Percentiles rank a stretch among this genome's conserved stretches.
Evolutionary conservation across 2,329 filamentous ascomycete species (phyloP).

Genomic region (Ceratocystis huliohia): DNA sequence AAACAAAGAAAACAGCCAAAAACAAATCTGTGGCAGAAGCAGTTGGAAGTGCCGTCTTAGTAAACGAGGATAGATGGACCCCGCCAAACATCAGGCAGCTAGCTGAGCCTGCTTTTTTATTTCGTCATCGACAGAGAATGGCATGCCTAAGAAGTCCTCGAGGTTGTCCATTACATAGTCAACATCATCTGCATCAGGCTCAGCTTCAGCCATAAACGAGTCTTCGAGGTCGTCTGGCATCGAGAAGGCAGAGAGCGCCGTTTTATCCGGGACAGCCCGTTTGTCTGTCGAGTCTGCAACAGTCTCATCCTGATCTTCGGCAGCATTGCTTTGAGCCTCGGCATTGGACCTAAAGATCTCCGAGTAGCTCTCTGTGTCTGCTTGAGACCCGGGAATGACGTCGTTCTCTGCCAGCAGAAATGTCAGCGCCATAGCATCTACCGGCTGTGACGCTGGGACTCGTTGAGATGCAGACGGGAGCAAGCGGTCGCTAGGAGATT

Average conservation of each 20-base stretch:
- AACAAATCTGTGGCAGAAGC: background rate
- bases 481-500: constrained; percentile 22
- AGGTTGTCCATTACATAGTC: constrained; percentile 36
- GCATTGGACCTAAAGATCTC: constrained; percentile 12
- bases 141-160: constrained; percentile 33
- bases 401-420: constrained; percentile 35
- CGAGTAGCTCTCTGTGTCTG: constrained; percentile 15
- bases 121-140: constrained; percentile 29
- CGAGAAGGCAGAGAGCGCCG: background rate
- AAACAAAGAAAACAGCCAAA: background rate
- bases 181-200: constrained; percentile 33
- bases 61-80: too few relatives aligned
- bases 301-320: constrained; percentile 6
- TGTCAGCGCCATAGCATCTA: constrained; percentile 38
- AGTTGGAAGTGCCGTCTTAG: too few relatives aligned
- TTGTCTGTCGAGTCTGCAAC: constrained; percentile 16
- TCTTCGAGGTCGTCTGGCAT: constrained; percentile 9
- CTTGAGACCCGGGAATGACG: constrained; percentile 19
- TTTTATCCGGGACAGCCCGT: background rate
- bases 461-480: constrained; percentile 35
- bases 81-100: background rate
- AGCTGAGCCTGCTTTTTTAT: constrained; percentile 21
- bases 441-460: constrained; percentile 29
- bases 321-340: constrained; percentile 10
- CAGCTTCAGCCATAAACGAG: constrained; percentile 24